These are phyloP conservation scores for Globisporangium splendens DNA, from an alignment of 352 stramenopile species.

Conservation along the genomic window DNA sequence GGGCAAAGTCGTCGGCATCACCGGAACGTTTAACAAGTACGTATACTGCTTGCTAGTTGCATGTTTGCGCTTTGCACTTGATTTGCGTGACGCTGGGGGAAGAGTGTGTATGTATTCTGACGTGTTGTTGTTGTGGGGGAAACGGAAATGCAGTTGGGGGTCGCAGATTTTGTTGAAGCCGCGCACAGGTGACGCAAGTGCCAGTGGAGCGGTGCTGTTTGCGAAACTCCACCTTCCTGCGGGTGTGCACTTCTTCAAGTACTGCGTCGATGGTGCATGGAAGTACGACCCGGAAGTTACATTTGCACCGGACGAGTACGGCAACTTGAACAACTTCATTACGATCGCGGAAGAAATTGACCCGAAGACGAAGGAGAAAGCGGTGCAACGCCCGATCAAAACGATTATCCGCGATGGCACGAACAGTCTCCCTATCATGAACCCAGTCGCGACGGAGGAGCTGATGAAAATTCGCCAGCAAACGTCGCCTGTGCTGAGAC, in stretches of 20 bases:
- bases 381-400: conserved; percentile 47
- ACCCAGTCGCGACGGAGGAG: conserved; percentile 58
- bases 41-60: conserved; percentile 3
- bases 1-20: conserved; percentile 59
- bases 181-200: conserved; percentile 3
- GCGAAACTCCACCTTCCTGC: conserved; percentile 60
- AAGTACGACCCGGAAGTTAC: conserved; percentile 82
- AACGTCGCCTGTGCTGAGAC: conserved; percentile 32
- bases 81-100: too few relatives aligned
- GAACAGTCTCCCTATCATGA: conserved; percentile 65
- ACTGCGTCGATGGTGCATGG: conserved; percentile 73
- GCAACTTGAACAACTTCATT: conserved; percentile 89
- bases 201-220: conserved; percentile 16
- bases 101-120: neutral
- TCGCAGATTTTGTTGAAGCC: conserved; percentile 67
- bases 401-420: conserved; percentile 67
- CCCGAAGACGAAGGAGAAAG: conserved; percentile 35
- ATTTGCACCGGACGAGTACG: conserved; percentile 79
- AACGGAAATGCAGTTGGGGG: conserved; percentile 47
- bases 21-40: conserved; percentile 82
- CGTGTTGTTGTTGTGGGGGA: neutral
- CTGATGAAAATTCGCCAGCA: conserved; percentile 59
- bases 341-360: conserved; percentile 35
- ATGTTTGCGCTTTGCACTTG: neutral
- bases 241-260: conserved; percentile 78